phyloP scores from a whole-genome alignment of 1,284 basidiomycete species.

The Xerocomus nothofagi region DNA sequence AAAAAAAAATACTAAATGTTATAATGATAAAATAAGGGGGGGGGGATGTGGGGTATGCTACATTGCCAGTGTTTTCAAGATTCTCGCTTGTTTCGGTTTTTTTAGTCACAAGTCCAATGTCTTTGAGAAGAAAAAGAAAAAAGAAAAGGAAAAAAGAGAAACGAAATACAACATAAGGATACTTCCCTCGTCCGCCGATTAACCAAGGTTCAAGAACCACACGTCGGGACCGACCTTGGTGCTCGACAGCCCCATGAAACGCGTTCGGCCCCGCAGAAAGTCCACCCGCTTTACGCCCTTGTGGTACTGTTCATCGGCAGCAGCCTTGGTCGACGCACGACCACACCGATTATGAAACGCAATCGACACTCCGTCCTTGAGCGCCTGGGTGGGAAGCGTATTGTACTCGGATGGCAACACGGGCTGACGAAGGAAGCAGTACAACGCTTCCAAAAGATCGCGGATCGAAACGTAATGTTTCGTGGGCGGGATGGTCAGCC shows the following conservation, averaged over 20 bases:
- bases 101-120: constrained; percentile 18
- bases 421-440: constrained; percentile 39
- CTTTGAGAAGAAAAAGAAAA: not conserved
- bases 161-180: constrained; percentile 29
- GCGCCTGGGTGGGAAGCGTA: constrained; percentile 33
- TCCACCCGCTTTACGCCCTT: constrained; percentile 48
- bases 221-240: constrained; percentile 32
- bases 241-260: constrained; percentile 40
- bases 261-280: constrained; percentile 40
- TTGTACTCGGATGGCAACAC: constrained; percentile 42
- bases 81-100: constrained; percentile 16
- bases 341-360: constrained; percentile 45
- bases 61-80: constrained; percentile 16
- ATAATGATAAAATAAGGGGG: too few species aligned
- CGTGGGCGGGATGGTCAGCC: constrained; percentile 29
- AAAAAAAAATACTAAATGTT: constrained; percentile 1
- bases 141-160: not conserved
- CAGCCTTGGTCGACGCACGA: constrained; percentile 20
- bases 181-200: constrained; percentile 6
- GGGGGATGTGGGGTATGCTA: constrained; percentile 26
- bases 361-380: constrained; percentile 38
- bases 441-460: constrained; percentile 39
- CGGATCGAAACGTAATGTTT: constrained; percentile 36
- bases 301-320: constrained; percentile 29
- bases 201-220: constrained; percentile 29